Base-by-base conservation (phyloP, 352 stramenopile genomes). In the Elongisporangium prolatum region DNA sequence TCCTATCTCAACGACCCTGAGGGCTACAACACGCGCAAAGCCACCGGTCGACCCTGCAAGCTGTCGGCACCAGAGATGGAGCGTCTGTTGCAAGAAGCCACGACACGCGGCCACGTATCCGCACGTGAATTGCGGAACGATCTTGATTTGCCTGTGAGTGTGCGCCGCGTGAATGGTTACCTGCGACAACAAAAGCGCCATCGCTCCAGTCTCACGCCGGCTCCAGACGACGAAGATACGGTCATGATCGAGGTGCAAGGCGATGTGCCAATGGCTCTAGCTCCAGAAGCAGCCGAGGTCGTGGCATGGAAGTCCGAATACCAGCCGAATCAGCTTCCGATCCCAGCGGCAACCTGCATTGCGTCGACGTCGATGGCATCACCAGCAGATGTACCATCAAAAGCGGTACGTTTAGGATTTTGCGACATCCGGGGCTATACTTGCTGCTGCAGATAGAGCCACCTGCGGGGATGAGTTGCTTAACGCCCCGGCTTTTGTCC, bases 1-100 rank as follows among this genome's bases (percentile, higher is more conserved):
- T 20, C 20, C 20, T 58, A 50, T 34, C 20, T 50, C 4, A 21
- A 34, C n/a, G 53, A 58, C 53, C 53, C 28, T 3, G 53, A 58
- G 10, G 40, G 37, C 25, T 58, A 58, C 53, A 21, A 50, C 34
- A 50, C 53, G 21, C 18, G 21, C 18, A 52, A 52, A 13, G 18
- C 48, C 21, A 52, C 48, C 1, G 48, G 48, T 52, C 48, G 48
- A 52, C 48, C 48, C 9, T 25, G 48, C 21, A 52, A 52, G 21
- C 48, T 52, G 5, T 52, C 48, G 7, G 18, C 48, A 8, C 18
- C 18, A 25, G 48, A 52, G 18, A 52, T 40, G 28, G 28, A 40
- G 28, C 28, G 28, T 8, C 28, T 40, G 8, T 9, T 40, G 28
- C 28, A 40, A 40, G 28, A 40, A 40, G 28, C 28, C 28, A 40